Conservation (phyloP, 805 yeast species). For the Starmerella riodocensis region DNA sequence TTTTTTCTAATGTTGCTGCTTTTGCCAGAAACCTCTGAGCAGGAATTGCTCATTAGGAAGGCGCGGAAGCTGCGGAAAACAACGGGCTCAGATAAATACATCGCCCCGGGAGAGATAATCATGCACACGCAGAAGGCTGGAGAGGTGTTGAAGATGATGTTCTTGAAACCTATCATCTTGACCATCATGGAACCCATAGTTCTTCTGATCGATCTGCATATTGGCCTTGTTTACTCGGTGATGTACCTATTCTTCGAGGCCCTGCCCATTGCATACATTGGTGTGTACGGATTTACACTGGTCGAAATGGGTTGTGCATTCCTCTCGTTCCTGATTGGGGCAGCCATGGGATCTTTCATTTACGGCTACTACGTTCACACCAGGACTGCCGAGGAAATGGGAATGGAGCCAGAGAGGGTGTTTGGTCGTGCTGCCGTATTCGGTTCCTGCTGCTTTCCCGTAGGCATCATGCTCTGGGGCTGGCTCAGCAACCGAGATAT, state of each 20-base stretch:
- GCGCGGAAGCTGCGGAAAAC: conserved; percentile 36
- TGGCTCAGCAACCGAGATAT: conserved; percentile 39
- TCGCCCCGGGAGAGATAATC: conserved; percentile 16
- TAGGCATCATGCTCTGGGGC: conserved; percentile 44
- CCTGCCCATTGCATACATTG: conserved; percentile 43
- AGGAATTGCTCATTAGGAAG: conserved; percentile 36
- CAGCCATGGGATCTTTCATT: conserved; percentile 27
- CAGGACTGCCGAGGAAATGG: background rate
- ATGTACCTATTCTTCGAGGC: conserved; percentile 49
- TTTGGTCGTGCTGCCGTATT: conserved; percentile 27
- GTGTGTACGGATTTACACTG: conserved; percentile 35
- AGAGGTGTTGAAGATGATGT: conserved; percentile 12
- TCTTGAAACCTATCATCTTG: conserved; percentile 33
- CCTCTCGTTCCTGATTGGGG: conserved; percentile 37
- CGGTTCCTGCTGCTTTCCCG: conserved; percentile 34
- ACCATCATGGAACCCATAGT: conserved; percentile 44
- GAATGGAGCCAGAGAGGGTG: conserved; percentile 12
- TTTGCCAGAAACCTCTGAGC: conserved; percentile 39
- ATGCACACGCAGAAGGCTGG: background rate
- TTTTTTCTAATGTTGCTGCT: conserved; percentile 30
- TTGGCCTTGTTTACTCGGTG: conserved; percentile 40
- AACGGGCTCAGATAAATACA: conserved; percentile 25
- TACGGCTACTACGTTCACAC: conserved; percentile 7
- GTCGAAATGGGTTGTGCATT: conserved; percentile 39
- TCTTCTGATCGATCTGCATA: conserved; percentile 39